These are phyloP conservation scores for Lyophyllum semitale DNA, from an alignment of 768 basidiomycete genomes.

Conservation along the genomic window DNA sequence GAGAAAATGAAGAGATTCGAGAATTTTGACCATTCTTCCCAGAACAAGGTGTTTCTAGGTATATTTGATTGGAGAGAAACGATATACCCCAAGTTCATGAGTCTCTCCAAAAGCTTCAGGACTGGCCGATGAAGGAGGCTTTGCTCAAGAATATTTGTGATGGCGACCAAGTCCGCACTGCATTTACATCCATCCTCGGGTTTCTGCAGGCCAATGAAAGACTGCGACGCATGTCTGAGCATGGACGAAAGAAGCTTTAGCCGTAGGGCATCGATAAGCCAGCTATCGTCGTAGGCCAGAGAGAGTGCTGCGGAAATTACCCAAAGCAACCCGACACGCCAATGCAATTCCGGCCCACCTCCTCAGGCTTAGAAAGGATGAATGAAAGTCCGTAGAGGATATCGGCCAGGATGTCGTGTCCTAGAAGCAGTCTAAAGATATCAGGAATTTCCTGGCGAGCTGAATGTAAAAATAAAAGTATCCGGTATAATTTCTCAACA, in stretches of 20 bases:
- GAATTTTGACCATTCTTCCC: neutral
- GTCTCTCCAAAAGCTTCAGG: neutral
- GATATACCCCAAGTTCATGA: neutral
- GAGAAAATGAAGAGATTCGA: neutral
- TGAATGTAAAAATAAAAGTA: neutral
- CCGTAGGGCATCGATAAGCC: neutral
- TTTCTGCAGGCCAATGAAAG: neutral
- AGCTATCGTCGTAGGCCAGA: neutral
- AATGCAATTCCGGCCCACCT: no score
- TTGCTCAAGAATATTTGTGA: neutral
- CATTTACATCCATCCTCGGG: no score
- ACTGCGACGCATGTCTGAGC: neutral
- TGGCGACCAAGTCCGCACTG: neutral
- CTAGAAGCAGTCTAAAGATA: neutral
- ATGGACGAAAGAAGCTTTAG: neutral
- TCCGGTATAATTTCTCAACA: neutral
- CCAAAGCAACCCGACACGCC: no score
- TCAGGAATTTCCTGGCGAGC: neutral
- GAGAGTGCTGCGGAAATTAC: neutral
- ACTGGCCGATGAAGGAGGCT: neutral
- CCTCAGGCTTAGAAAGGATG: neutral
- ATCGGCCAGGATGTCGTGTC: neutral
- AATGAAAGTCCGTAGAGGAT: neutral
- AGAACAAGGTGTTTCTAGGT: neutral
- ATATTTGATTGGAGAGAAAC: neutral